phyloP scores from a whole-genome alignment of 352 stramenopile species.

The Elongisporangium undulatum region DNA sequence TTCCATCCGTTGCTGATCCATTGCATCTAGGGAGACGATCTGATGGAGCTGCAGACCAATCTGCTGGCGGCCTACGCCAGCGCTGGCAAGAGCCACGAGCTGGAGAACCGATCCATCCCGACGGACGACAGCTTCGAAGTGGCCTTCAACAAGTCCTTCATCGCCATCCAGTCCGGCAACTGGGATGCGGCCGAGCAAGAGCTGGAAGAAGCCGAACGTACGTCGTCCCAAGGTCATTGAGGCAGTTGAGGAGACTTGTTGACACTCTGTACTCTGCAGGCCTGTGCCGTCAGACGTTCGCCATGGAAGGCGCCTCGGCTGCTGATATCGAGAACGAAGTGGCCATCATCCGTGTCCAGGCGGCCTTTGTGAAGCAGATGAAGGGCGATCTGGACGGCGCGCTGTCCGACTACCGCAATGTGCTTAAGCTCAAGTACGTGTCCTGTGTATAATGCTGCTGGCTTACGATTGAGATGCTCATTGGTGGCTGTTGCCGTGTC shows the following conservation, averaged over 20 bases:
- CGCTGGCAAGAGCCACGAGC: conserved; percentile 44
- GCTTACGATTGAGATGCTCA: neutral
- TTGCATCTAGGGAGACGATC: conserved; percentile 42
- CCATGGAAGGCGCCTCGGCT: conserved; percentile 41
- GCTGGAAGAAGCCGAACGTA: conserved; percentile 60
- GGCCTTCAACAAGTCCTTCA: conserved; percentile 83
- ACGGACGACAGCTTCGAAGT: conserved; percentile 76
- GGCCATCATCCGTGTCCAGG: conserved; percentile 64
- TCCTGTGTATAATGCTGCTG: neutral
- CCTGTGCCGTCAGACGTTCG: conserved; percentile 60
- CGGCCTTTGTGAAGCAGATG: conserved; percentile 81
- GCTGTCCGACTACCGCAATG: conserved; percentile 67
- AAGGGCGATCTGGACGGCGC: conserved; percentile 60
- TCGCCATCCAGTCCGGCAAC: conserved; percentile 62
- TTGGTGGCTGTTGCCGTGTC: conserved; percentile 1
- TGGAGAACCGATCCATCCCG: conserved; percentile 43
- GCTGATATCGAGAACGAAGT: conserved; percentile 70
- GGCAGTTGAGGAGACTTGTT: neutral
- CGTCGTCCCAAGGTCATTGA: conserved; percentile 9
- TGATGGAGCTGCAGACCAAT: conserved; percentile 78
- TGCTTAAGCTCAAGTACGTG: conserved; percentile 78
- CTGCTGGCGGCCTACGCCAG: conserved; percentile 69
- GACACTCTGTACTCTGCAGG: conserved; percentile 20
- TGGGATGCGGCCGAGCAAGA: conserved; percentile 40
- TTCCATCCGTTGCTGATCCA: neutral